Evolutionary conservation across 2,329 filamentous ascomycete species (phyloP), one percentile per base, ranked within the genome.

Genomic region (Elsinoe fawcettii): DNA sequence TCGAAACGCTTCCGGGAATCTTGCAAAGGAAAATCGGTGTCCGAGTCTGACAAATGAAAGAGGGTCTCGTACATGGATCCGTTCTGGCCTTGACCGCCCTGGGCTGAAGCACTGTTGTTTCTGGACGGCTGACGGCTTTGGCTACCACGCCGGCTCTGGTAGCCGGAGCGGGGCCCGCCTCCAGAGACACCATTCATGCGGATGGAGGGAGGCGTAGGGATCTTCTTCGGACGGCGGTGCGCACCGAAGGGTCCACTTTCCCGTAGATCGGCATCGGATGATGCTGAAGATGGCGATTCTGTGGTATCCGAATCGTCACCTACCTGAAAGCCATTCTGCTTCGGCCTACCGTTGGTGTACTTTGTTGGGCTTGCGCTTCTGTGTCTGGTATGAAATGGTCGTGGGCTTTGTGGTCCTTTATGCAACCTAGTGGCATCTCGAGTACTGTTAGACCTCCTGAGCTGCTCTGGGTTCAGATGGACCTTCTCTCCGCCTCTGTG

Each of bases 391-490:
- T 47, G 55, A 41, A 56, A 37, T 37, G 25, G 18, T 18, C 30
- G 43, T 60, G 61, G 20, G 64, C 64, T 58, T 60, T 58, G 6
- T 30, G 41, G 18, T 44, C 30, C 37, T 16, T 36, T 30, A 23
- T 56, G 32, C 36, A 57, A 55, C 47, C 65, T 68, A 12, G 66
- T 64, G 3, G 66, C 61, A 62, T 78, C 75, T 36, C 79, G 75
- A 57, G 77, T 75, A 63, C 78, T 83, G 11, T 76, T 70, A 55
- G 80, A 80, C 44, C 79, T 75, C 44, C 74, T 73, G 7, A 83
- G 62, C 14, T 75, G 74, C 32, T 78, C 71, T 59, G 72, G 76
- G 37, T 75, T 75, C 63, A 83, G 74, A 57, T 79, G 78, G 0
- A 77, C 83, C 62, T 75, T 80, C 65, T 85, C 81, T 30, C 81